phyloP scores from a whole-genome alignment of 768 basidiomycete genomes.

The Strobilomyces confusus region DNA sequence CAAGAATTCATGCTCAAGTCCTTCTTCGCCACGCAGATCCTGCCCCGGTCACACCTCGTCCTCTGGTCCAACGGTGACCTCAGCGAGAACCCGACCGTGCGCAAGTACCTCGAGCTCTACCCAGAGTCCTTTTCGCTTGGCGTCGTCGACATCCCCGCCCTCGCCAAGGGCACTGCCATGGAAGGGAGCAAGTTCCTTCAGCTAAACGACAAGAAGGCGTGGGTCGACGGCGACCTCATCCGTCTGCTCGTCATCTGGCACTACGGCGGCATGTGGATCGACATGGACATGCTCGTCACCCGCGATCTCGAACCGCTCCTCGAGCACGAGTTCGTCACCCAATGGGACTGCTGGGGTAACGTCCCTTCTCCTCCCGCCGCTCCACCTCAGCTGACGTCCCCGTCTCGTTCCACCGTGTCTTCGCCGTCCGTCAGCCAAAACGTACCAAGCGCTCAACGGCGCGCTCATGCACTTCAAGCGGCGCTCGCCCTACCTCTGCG shows the following conservation, averaged over 20 bases:
- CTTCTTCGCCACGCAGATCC: slow-evolving; percentile 88
- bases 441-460: slow-evolving; percentile 80
- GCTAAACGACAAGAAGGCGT: slow-evolving; percentile 74
- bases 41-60: slow-evolving; percentile 59
- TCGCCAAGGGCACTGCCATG: slow-evolving; percentile 74
- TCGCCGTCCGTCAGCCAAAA: slow-evolving; percentile 48
- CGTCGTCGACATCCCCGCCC: slow-evolving; percentile 59
- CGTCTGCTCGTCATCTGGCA: slow-evolving; percentile 84
- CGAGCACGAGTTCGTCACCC: slow-evolving; percentile 95
- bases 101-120: slow-evolving; percentile 56
- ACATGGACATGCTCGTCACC: slow-evolving; percentile 94
- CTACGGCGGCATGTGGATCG: slow-evolving; percentile 92
- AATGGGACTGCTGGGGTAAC: slow-evolving; percentile 97
- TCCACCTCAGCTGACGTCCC: not conserved
- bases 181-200: slow-evolving; percentile 58
- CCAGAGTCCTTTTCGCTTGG: slow-evolving; percentile 62
- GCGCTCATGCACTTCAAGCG: slow-evolving; percentile 90
- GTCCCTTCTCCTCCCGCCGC: slow-evolving; percentile 15
- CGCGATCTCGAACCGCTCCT: slow-evolving; percentile 81
- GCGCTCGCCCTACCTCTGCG: slow-evolving; percentile 94
- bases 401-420: no score
- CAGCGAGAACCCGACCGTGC: slow-evolving; percentile 50
- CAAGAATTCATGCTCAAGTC: slow-evolving; percentile 92
- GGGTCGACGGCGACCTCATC: slow-evolving; percentile 93
- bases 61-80: slow-evolving; percentile 93